Percentiles rank a stretch among this genome's conserved stretches.
Evolutionary conservation across 2,329 filamentous ascomycete genomes (phyloP).

Genomic region (Bipolaris zeicola): DNA sequence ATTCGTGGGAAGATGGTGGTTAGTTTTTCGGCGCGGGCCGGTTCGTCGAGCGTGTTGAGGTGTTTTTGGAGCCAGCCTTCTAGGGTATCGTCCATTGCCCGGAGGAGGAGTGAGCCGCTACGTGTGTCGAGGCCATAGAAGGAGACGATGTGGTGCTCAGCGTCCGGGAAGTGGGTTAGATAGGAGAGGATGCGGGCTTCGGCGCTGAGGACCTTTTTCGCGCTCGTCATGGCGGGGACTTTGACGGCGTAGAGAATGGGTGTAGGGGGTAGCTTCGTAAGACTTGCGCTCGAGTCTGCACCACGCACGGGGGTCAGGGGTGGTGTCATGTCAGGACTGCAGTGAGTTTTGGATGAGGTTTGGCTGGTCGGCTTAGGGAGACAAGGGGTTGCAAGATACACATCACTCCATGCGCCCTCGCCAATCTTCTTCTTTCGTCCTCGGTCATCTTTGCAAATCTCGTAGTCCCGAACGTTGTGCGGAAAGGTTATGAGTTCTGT

Average conservation of each 20-base stretch:
- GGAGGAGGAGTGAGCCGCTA: conserved; percentile 39
- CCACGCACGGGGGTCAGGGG: conserved; percentile 37
- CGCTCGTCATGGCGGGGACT: conserved; percentile 35
- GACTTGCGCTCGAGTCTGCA: conserved; percentile 21
- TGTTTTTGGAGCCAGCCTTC: conserved; percentile 39
- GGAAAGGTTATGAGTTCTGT: conserved; percentile 33
- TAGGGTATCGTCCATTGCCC: conserved; percentile 41
- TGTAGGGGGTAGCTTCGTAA: conserved; percentile 12
- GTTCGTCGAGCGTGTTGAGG: conserved; percentile 36
- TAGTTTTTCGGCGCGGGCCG: conserved; percentile 43
- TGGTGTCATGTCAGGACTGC: conserved; percentile 25
- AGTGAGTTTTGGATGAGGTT: background rate
- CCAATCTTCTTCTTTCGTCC: conserved; percentile 39
- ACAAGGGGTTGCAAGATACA: conserved; percentile 40
- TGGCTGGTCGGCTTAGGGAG: conserved; percentile 19
- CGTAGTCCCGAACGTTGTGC: conserved; percentile 35
- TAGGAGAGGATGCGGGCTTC: conserved; percentile 44
- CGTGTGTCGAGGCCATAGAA: conserved; percentile 44
- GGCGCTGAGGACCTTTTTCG: conserved; percentile 37
- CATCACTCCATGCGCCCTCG: conserved; percentile 46
- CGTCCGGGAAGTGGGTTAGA: conserved; percentile 33
- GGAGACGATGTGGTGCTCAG: conserved; percentile 35
- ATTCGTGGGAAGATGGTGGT: conserved; percentile 49
- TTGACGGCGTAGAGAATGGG: conserved; percentile 44
- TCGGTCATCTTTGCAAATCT: conserved; percentile 27